Percentiles rank a stretch among this genome's conserved stretches.
Conservation (phyloP, 2,329 filamentous ascomycete genomes). For the Seiridium cupressi region DNA sequence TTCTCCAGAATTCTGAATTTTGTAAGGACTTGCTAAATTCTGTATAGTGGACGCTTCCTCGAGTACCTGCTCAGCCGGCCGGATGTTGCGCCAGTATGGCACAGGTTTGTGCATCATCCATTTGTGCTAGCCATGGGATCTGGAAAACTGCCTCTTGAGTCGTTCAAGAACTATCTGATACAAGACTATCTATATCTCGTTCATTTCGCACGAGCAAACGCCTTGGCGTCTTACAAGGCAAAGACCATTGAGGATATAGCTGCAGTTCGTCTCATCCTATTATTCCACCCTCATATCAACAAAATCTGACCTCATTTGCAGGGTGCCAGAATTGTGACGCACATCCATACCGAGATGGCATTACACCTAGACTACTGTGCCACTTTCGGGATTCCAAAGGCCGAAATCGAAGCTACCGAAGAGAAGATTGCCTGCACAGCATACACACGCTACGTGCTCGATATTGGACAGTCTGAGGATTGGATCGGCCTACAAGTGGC, state of each 20-base stretch:
- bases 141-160: constrained; percentile 70
- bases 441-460: constrained; percentile 82
- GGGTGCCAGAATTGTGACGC: constrained; percentile 69
- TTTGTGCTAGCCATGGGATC: constrained; percentile 78
- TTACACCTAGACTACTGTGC: constrained; percentile 82
- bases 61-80: constrained; percentile 76
- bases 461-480: constrained; percentile 83
- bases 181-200: constrained; percentile 93
- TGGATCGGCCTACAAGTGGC: constrained; percentile 85
- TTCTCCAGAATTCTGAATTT: not conserved
- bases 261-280: constrained; percentile 47
- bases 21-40: not conserved
- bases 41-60: constrained; percentile 69
- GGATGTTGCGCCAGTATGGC: constrained; percentile 74
- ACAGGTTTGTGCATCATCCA: constrained; percentile 73
- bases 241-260: constrained; percentile 71
- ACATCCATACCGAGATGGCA: constrained; percentile 76
- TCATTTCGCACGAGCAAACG: constrained; percentile 85
- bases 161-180: constrained; percentile 85
- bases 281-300: not conserved
- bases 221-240: constrained; percentile 82
- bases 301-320: constrained; percentile 23
- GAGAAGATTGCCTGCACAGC: constrained; percentile 68
- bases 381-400: constrained; percentile 71
- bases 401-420: constrained; percentile 69